These are phyloP conservation scores for Boletus nobilissimus DNA, from an alignment of 1,284 basidiomycete species.

Conservation along the genomic window DNA sequence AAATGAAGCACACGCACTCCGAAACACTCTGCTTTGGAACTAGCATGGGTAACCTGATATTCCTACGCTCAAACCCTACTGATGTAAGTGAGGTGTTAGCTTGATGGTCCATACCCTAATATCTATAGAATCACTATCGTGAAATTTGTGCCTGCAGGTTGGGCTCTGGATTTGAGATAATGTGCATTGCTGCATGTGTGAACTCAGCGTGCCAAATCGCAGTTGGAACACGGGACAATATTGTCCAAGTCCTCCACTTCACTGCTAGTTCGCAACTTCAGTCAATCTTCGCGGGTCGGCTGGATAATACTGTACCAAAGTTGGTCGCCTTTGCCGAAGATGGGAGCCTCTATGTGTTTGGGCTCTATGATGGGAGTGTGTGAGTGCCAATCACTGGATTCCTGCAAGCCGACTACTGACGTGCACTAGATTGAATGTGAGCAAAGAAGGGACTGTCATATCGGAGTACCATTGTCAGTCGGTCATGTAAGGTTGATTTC, in stretches of 20 bases:
- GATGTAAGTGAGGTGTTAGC: constrained; percentile 13
- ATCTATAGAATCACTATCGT: not conserved
- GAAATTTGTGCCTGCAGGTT: not conserved
- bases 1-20: constrained; percentile 2
- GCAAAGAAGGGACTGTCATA: not conserved
- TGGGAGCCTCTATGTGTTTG: no score
- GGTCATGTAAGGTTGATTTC: not conserved
- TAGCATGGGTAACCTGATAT: constrained; percentile 8
- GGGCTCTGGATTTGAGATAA: constrained; percentile 5
- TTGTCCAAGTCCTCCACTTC: not conserved
- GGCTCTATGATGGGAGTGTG: no score
- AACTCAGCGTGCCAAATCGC: not conserved
- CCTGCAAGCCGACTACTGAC: not conserved
- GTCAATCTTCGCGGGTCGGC: not conserved
- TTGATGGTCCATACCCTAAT: not conserved
- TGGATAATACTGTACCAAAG: not conserved
- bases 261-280: not conserved
- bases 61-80: constrained; percentile 5
- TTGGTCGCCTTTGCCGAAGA: not conserved
- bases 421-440: not conserved
- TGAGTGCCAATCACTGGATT: not conserved
- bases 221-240: not conserved
- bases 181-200: not conserved
- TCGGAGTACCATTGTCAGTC: constrained; percentile 4
- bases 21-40: constrained; percentile 15